These are phyloP conservation scores for Cupressus sempervirens DNA, from an alignment of 75 land plant genomes.

Conservation along the genomic window DNA sequence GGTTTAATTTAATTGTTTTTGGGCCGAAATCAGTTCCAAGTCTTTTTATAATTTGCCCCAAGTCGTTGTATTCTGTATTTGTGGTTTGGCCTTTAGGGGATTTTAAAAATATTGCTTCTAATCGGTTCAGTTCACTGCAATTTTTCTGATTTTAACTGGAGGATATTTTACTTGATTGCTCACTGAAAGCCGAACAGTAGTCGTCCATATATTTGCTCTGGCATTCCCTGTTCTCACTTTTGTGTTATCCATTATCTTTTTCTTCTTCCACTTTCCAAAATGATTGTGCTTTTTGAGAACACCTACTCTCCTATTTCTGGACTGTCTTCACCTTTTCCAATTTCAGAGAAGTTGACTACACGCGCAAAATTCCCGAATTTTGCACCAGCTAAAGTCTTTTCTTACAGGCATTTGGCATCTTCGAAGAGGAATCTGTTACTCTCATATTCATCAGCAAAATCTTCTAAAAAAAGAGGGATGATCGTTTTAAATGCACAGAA, in stretches of 20 bases:
- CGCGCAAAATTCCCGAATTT: not conserved
- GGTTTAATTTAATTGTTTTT: not conserved
- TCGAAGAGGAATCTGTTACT: not conserved
- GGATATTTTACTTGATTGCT: not conserved
- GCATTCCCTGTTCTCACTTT: not conserved
- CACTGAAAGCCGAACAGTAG: not conserved
- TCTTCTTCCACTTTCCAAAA: not conserved
- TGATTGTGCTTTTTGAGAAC: not conserved
- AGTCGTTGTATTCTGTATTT: not conserved
- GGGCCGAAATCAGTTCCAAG: not conserved
- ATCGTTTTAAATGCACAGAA: constrained; percentile 6
- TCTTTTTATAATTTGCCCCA: not conserved
- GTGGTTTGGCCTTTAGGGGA: not conserved
- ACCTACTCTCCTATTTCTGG: not conserved
- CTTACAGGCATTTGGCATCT: not conserved
- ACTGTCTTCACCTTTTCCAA: not conserved
- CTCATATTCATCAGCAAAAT: not conserved
- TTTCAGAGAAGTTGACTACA: not conserved
- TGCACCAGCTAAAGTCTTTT: constrained; percentile 3
- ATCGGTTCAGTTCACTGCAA: not conserved
- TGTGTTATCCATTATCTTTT: not conserved
- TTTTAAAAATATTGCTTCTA: not conserved
- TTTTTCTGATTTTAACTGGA: not conserved
- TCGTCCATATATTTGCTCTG: not conserved
- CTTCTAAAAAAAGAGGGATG: not conserved